Base-by-base conservation (phyloP, 352 stramenopile genomes). In the Phytophthora tentaculata region DNA sequence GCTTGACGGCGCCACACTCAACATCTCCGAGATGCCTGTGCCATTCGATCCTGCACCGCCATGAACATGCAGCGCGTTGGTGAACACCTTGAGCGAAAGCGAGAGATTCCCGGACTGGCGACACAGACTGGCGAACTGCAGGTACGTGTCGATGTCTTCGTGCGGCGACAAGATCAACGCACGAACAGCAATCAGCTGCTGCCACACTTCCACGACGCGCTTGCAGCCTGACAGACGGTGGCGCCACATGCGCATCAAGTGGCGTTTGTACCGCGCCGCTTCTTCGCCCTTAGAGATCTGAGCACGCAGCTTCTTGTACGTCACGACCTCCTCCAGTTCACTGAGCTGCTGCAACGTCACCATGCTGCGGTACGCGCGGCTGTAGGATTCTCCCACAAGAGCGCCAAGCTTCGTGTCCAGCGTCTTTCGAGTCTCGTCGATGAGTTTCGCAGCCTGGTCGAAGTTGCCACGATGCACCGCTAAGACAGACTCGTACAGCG, bases 291-390 rank as follows among this genome's bases (percentile, higher is more conserved):
- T 94, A 8, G 76, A 70, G 10, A 92, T 85, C 57, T 92, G 81
- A 16, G 80, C 50, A 0, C 84, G 80, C 19, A 95, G 67, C 58
- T 98, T 97, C 61, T 96, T 94, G 64, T 98, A 97, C 48, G 86
- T 89, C 48, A 99, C 95, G n/a, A 99, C 97, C 77, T 99, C 98
- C 73, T 99, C 97, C 67, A 99, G 76, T 71, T 99, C 97, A 39
- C 94, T 93, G 12, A 99, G 80, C 57, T 98, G 94, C 83, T 99
- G 97, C 56, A 99, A 82, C 48, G 91, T 98, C 8, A 99, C 95
- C 80, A 99, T 98, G 61, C 94, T 97, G 35, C 85, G 86, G 70
- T 99, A 99, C 4, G 96, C 97, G 19, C 98, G 90, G 45, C 90
- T 98, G 77, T 99, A 99, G 6, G 89, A 98, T 77, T 99, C 97